Percentiles rank a stretch among this genome's conserved stretches.
Evolutionary conservation across 176 grass and related monocot genomes (phyloP).

Genomic region (Urochloa ruziziensis): DNA sequence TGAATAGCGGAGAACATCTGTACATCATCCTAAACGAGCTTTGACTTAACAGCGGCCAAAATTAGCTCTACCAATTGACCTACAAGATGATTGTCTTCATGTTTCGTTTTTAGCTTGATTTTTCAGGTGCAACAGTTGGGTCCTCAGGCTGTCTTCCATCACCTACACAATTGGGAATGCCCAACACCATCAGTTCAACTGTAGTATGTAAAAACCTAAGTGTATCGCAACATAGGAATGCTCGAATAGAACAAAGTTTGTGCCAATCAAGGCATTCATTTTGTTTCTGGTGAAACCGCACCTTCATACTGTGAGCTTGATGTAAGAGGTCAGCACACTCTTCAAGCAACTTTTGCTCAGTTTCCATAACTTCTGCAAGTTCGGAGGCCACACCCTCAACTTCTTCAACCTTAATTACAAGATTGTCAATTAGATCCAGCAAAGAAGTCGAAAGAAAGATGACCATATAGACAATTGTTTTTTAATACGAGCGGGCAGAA

Average conservation of each 20-base stretch:
- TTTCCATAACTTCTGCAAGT: conserved; percentile 24
- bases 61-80: not conserved
- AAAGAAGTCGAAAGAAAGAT: not conserved
- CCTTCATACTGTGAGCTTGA: conserved; percentile 44
- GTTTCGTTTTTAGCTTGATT: not conserved
- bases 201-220: not conserved
- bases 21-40: not conserved
- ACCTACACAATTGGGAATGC: conserved; percentile 25
- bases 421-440: not conserved
- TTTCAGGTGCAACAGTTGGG: conserved; percentile 36
- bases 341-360: conserved; percentile 30
- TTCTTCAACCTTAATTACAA: conserved; percentile 38
- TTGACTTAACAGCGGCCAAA: not conserved
- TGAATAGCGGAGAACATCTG: not conserved
- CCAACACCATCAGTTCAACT: not conserved
- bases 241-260: not conserved
- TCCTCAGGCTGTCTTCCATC: conserved; percentile 45
- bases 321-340: conserved; percentile 54
- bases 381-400: conserved; percentile 32
- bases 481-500: not conserved
- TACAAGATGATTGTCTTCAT: not conserved
- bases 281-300: not conserved
- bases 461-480: no score
- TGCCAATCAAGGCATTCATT: not conserved
- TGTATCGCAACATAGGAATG: not conserved